Percentiles rank a stretch among this genome's conserved stretches.
Evolutionary conservation across 1,284 basidiomycete genomes (phyloP).

Genomic region (Leucoagaricus sp.): DNA sequence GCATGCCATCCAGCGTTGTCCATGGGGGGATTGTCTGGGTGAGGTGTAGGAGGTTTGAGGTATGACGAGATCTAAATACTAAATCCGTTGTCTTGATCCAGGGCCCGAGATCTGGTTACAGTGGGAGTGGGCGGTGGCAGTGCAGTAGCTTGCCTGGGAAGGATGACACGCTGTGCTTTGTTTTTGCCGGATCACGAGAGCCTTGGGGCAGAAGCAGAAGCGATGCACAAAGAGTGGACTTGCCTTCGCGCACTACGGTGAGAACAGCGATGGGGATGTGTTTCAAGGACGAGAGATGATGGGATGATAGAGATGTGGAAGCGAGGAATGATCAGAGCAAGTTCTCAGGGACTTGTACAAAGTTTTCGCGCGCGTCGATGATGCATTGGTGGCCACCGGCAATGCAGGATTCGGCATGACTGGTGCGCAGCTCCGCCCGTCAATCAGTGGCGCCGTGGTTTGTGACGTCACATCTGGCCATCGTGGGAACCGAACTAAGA

Average conservation of each 20-base stretch:
- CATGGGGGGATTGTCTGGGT: constrained; percentile 39
- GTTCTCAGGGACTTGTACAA: no score
- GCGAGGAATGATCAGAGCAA: neutral
- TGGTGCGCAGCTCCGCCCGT: no score
- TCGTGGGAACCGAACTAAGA: no score
- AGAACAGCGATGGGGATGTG: neutral
- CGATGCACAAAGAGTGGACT: neutral
- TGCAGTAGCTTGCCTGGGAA: no score
- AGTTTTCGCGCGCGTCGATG: no score
- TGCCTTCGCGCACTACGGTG: neutral
- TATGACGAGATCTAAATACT: constrained; percentile 5
- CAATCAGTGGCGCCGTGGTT: no score
- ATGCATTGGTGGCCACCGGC: no score
- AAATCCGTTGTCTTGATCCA: neutral
- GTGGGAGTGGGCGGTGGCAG: no score
- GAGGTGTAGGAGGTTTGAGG: neutral
- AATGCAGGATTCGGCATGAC: no score
- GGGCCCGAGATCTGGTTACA: neutral
- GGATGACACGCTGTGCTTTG: neutral
- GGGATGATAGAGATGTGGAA: neutral
- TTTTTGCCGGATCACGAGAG: neutral
- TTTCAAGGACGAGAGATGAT: neutral
- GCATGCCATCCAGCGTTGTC: constrained; percentile 74
- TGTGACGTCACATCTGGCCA: no score
- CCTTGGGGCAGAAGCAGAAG: neutral